A percentile compares a stretch with the other conserved stretches of the same genome.
These are phyloP conservation scores for Funneliformis mosseae DNA, from an alignment of 192 early-diverging fungal species.

Conservation along the genomic window DNA sequence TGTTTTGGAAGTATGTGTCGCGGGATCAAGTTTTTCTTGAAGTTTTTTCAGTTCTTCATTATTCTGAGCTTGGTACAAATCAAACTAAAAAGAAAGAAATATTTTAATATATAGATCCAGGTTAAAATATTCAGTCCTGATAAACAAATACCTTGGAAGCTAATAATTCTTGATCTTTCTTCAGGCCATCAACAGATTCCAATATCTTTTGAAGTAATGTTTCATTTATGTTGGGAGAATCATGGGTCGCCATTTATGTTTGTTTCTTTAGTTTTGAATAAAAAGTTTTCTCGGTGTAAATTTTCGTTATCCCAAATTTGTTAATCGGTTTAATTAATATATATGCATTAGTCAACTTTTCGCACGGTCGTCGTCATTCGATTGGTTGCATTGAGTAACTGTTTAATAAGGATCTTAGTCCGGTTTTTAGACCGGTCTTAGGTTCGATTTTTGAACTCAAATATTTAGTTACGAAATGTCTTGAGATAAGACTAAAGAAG, in stretches of 20 bases:
- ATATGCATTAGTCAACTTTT: no score
- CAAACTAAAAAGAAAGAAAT: conserved; percentile 23
- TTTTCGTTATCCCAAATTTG: no score
- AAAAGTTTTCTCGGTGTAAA: no score
- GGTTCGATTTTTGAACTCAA: no score
- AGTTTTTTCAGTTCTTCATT: conserved; percentile 34
- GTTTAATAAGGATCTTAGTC: no score
- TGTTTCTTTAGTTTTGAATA: not conserved
- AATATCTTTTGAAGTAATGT: conserved; percentile 34
- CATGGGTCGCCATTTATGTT: not conserved
- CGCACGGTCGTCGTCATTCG: no score
- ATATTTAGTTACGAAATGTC: no score
- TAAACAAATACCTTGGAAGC: conserved; percentile 33
- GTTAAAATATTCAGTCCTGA: not conserved
- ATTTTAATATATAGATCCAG: not conserved
- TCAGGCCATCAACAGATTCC: conserved; percentile 35
- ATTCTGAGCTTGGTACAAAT: conserved; percentile 32
- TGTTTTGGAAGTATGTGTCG: conserved; percentile 26
- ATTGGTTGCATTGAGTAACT: no score
- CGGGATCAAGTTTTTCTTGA: conserved; percentile 23
- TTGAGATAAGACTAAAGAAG: no score
- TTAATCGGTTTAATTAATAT: no score
- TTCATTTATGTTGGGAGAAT: not conserved
- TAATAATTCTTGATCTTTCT: conserved; percentile 34
- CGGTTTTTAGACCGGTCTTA: no score